Conservation (phyloP, 2,329 filamentous ascomycete species). For the Claviceps digitariae region DNA sequence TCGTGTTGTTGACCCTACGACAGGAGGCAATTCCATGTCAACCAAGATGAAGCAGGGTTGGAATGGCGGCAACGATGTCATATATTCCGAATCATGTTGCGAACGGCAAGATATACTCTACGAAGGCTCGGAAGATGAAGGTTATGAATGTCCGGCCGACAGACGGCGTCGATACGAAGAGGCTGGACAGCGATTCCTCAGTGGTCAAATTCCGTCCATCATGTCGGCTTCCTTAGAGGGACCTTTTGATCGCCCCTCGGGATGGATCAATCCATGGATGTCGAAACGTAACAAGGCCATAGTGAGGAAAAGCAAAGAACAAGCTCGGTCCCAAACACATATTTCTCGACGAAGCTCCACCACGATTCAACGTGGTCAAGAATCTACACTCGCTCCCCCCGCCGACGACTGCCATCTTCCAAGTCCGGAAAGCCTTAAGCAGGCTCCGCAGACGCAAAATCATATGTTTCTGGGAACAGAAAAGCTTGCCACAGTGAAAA, state of each 20-base stretch:
- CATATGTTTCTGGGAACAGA: conserved; percentile 19
- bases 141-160: conserved; percentile 31
- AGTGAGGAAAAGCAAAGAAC: not conserved
- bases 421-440: conserved; percentile 26
- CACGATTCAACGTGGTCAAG: not conserved
- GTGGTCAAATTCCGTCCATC: conserved; percentile 41
- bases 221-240: conserved; percentile 47
- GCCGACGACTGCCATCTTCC: conserved; percentile 25
- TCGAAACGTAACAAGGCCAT: conserved; percentile 3
- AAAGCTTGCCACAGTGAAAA: conserved; percentile 18
- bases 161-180: conserved; percentile 43
- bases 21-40: not conserved
- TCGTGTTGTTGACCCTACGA: not conserved
- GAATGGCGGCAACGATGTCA: conserved; percentile 16
- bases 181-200: conserved; percentile 43
- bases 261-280: conserved; percentile 22
- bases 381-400: conserved; percentile 9
- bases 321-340: not conserved
- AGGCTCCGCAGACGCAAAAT: conserved; percentile 13
- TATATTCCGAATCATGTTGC: conserved; percentile 33
- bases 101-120: conserved; percentile 35
- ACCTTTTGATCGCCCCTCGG: conserved; percentile 35
- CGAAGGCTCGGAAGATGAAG: conserved; percentile 43
- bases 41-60: conserved; percentile 7
- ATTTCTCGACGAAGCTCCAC: not conserved